Base-by-base conservation (phyloP, 2,329 filamentous ascomycete genomes). In the Onygenales sp. region DNA sequence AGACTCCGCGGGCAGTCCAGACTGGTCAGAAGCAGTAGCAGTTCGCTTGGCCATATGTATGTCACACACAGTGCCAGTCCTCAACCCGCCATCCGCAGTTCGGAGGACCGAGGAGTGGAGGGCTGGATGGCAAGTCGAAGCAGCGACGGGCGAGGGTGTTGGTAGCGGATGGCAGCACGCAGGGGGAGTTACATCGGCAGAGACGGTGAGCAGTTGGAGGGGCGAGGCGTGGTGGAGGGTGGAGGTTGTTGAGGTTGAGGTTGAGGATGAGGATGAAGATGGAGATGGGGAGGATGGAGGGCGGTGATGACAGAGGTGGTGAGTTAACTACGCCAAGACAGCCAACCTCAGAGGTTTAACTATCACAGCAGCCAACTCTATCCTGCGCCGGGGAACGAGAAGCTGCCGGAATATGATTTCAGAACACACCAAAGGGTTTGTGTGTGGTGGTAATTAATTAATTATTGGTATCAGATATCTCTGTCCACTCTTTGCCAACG, bases 1-100 rank as follows among this genome's bases (percentile, higher is more conserved):
- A 65, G 69, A 67, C 66, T 72, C 68, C 46, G 50, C 47, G 48
- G 50, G 47, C 47, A 53, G 57, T 57, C 50, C 57, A 56, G 58
- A 67, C 67, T 72, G 70, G 62, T 67, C 68, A 64, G 69, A 66
- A 68, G 63, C 61, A 65, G 66, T 67, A 64, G 69, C 66, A 68
- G 66, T 71, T 71, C 69, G 70, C 63, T 69, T 73, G 69, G 71
- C 72, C 72, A 75, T 74, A 73, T 68, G 70, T 73, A 67, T 63
- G 61, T 65, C 57, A 65, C 54, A 54, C 51, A 56, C 56, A 47
- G 54, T 48, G 54, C 53, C 35, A 43, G 52, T 51, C 63, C 64
- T 68, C 63, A 72, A 69, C 65, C 68, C 66, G 71, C 72, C 72
- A 74, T 74, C 64, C 69, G 69, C 64, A 63, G 61, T 61, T 63